These are phyloP conservation scores for Phytophthora colocasiae DNA, from an alignment of 352 stramenopile species.

Conservation along the genomic window DNA sequence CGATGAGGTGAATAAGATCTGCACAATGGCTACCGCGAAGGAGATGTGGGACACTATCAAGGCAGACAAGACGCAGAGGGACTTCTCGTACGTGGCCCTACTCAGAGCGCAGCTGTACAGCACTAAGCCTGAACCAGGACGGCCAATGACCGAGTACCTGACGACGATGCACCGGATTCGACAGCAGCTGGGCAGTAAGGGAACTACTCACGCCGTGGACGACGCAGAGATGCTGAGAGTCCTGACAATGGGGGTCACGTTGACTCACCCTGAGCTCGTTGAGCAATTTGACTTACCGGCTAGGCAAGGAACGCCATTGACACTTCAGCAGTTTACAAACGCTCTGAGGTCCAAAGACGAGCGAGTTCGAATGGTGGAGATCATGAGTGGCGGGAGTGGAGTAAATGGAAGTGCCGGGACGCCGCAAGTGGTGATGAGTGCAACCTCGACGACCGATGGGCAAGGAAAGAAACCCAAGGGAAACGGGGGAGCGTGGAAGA, in stretches of 20 bases:
- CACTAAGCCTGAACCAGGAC: background rate
- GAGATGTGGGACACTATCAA: background rate
- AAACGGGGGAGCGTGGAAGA: too few species aligned
- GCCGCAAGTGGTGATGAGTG: background rate
- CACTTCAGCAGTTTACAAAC: background rate
- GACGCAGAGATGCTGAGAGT: slow-evolving; percentile 9
- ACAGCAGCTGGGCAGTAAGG: background rate
- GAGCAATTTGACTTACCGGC: slow-evolving; percentile 9
- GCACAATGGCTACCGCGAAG: background rate
- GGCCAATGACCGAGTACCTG: slow-evolving; percentile 3
- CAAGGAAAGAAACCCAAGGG: too few species aligned
- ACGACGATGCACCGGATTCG: background rate
- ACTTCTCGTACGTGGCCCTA: slow-evolving; percentile 5
- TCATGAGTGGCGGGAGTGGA: background rate
- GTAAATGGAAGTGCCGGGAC: background rate
- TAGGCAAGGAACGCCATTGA: slow-evolving; percentile 6
- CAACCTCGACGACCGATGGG: background rate
- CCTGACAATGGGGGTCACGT: background rate
- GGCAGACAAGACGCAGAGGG: background rate
- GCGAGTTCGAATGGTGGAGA: background rate
- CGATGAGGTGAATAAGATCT: background rate
- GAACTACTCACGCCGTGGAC: background rate
- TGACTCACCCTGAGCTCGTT: slow-evolving; percentile 1
- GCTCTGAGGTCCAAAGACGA: background rate
- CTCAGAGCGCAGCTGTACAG: background rate